A percentile compares a stretch with the other conserved stretches of the same genome.
Conservation (phyloP, 2,329 filamentous ascomycete species). For the Hypoxylon rubiginosum region DNA sequence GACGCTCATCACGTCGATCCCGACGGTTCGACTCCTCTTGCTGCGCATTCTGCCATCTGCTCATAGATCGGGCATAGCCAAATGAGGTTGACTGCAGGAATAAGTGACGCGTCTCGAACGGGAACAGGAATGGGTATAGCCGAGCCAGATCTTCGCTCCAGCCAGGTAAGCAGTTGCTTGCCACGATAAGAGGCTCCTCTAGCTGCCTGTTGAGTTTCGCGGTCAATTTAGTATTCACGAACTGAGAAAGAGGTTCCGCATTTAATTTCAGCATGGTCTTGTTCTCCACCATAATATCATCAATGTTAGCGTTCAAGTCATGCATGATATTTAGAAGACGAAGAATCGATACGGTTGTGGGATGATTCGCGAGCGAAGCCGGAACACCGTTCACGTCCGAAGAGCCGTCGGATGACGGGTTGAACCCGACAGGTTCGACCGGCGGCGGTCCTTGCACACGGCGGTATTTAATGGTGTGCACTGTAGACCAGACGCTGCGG, state of each 20-base stretch:
- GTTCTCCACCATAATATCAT: constrained; percentile 87
- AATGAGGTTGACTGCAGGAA: constrained; percentile 99
- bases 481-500: constrained; percentile 88
- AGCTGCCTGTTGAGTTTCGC: constrained; percentile 97
- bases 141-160: constrained; percentile 97
- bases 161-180: constrained; percentile 92
- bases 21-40: constrained; percentile 77
- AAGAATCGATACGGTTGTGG: constrained; percentile 87
- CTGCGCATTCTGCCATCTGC: constrained; percentile 94
- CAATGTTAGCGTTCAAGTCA: constrained; percentile 91
- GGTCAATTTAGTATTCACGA: constrained; percentile 98
- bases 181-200: constrained; percentile 96
- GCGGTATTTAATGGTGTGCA: constrained; percentile 93
- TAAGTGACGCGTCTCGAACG: constrained; percentile 95
- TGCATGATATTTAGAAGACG: constrained; percentile 91
- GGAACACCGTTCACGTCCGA: constrained; percentile 74
- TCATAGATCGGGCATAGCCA: constrained; percentile 97
- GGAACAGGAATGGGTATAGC: constrained; percentile 95
- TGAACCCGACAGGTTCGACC: constrained; percentile 75
- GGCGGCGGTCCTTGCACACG: constrained; percentile 87
- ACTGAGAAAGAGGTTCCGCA: constrained; percentile 88
- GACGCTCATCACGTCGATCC: constrained; percentile 89
- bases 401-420: constrained; percentile 62
- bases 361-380: constrained; percentile 83
- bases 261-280: constrained; percentile 78